Evolutionary conservation across 2,329 filamentous ascomycete species (phyloP), one percentile per base, ranked within the genome.

Genomic region (Monilinia polystroma): DNA sequence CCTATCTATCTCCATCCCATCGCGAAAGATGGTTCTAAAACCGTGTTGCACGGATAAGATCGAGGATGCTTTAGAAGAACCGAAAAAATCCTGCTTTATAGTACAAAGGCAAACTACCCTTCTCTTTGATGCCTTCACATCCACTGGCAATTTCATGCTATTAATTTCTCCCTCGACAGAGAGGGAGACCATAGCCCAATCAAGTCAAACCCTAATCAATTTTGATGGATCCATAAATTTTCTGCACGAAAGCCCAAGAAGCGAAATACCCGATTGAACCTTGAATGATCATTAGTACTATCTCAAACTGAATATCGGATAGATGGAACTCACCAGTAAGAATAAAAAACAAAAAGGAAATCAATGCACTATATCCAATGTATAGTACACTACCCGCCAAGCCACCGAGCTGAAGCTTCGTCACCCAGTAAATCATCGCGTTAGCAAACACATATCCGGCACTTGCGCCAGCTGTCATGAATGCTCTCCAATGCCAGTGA

Each of bases 151-250:
- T 10, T 23, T 38, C 29, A 51, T 18, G 16, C n/a, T 29, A 38
- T 60, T 23, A 10, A 51, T 14, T 20, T 51, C 12, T 51, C 8
- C 1, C 51, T 23, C 8, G 2, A 51, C 29, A 4, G 32, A 38
- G 45, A 16, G 11, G 20, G n/a, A 56, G 14, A 26, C 2, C 49
- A 3, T 38, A 35, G 23, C 29, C 14, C 29, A 35, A 51, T 20
- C 7, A 60, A 51, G 29, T 38, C 45, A 38, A 7, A 20, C 35
- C 41, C 67, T 72, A 99, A 77, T 99, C 95, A 71, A 99, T 93
- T 83, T 99, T 99, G 81, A 99, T 96, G n/a, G 93, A 97, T 32
- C 87, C 83, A 78, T 99, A 99, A 69, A 99, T 99, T 78, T 91
- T 94, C 72, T 91, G 87, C 64, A 96, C 90, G 77, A 99, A 99